phyloP scores from a whole-genome alignment of 2,329 filamentous ascomycete genomes.

The Trichoderma sp. region DNA sequence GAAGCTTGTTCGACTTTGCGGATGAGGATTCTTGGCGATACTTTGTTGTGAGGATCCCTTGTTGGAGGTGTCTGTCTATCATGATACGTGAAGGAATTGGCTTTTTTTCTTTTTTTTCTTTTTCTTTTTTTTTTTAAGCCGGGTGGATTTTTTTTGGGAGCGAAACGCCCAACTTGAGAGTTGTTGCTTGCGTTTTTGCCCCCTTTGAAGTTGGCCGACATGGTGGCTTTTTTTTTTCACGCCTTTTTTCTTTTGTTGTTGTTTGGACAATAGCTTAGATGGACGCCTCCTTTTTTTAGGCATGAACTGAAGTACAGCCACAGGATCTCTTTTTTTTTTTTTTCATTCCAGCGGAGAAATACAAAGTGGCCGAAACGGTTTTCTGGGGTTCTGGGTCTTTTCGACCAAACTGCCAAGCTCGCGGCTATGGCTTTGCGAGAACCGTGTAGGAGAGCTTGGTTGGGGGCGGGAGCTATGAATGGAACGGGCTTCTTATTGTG shows the following conservation, averaged over 20 bases:
- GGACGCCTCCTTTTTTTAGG: background rate
- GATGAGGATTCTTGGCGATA: background rate
- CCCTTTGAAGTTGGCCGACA: background rate
- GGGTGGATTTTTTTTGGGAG: background rate
- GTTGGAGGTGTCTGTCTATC: background rate
- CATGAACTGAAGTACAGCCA: background rate
- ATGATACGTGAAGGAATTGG: background rate
- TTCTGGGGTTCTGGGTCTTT: background rate
- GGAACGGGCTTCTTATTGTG: background rate
- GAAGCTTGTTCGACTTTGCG: background rate
- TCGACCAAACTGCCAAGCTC: background rate
- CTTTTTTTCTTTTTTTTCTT: too few relatives aligned
- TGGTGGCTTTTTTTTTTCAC: background rate
- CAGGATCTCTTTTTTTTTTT: background rate
- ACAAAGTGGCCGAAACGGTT: background rate
- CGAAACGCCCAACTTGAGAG: background rate
- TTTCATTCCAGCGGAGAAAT: background rate
- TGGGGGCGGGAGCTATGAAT: slow-evolving; percentile 2
- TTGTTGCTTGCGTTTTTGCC: background rate
- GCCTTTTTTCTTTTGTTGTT: background rate
- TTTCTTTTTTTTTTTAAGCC: too few relatives aligned
- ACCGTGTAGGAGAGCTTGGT: background rate
- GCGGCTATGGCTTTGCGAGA: background rate
- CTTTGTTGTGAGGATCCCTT: background rate
- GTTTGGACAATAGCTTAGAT: background rate